These are phyloP conservation scores for Aspergillus sojae DNA, from an alignment of 2,329 filamentous ascomycete genomes.

Conservation along the genomic window DNA sequence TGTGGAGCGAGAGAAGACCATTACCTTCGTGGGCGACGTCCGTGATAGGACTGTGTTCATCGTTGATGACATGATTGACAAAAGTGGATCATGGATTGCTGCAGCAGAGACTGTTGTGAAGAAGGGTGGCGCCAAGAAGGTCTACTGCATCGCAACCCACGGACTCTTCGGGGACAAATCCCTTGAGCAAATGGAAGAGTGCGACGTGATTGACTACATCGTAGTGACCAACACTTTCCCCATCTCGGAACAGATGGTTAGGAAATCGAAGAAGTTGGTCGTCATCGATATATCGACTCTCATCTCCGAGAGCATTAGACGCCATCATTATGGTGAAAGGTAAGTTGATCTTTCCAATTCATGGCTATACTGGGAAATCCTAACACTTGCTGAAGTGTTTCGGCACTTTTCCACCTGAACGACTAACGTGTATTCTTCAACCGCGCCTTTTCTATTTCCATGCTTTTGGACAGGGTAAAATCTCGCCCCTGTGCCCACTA, in stretches of 20 bases:
- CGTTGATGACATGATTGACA: constrained; percentile 99
- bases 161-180: constrained; percentile 90
- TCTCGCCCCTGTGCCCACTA: not conserved
- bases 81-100: constrained; percentile 93
- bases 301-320: constrained; percentile 86
- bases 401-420: constrained; percentile 66
- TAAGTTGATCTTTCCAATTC: constrained; percentile 62
- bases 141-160: constrained; percentile 97
- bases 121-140: constrained; percentile 84
- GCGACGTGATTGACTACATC: constrained; percentile 90
- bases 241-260: constrained; percentile 73
- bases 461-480: not conserved
- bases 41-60: constrained; percentile 86
- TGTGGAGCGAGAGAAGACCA: constrained; percentile 84
- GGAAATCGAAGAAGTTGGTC: constrained; percentile 77
- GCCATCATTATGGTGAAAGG: constrained; percentile 91
- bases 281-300: constrained; percentile 87
- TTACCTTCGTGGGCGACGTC: constrained; percentile 96
- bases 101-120: constrained; percentile 97
- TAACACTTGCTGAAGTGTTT: constrained; percentile 44
- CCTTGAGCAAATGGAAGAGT: constrained; percentile 85
- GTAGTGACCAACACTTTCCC: constrained; percentile 98
- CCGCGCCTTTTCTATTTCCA: not conserved
- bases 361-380: constrained; percentile 16
- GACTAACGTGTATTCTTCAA: constrained; percentile 31